Conservation (phyloP, 768 basidiomycete species). For the Macrolepiota albuminosa region DNA sequence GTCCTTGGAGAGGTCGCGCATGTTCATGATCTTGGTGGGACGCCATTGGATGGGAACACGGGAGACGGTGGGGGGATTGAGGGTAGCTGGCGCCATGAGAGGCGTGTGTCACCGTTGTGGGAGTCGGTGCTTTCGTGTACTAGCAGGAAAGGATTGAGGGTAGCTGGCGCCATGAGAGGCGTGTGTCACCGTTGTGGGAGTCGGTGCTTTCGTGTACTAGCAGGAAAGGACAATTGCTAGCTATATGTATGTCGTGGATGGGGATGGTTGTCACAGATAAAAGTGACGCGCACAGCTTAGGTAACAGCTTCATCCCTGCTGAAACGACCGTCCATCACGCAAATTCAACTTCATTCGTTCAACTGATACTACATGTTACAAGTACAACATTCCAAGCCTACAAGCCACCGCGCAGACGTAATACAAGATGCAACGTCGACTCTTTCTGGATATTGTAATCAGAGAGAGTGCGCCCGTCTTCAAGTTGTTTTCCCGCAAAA, state of each 20-base stretch:
- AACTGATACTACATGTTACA: slow-evolving; percentile 4
- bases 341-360: not conserved
- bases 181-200: slow-evolving; percentile 17
- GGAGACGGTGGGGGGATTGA: slow-evolving; percentile 22
- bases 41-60: slow-evolving; percentile 53
- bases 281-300: slow-evolving; percentile 21
- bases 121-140: slow-evolving; percentile 11
- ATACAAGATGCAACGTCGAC: slow-evolving; percentile 21
- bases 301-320: slow-evolving; percentile 12
- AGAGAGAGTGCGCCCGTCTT: slow-evolving; percentile 19
- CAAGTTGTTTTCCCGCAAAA: slow-evolving; percentile 19
- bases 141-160: slow-evolving; percentile 21
- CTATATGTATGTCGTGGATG: slow-evolving; percentile 7
- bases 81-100: slow-evolving; percentile 26
- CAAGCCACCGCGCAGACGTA: slow-evolving; percentile 35
- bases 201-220: slow-evolving; percentile 13
- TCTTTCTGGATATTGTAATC: slow-evolving; percentile 21
- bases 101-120: slow-evolving; percentile 17
- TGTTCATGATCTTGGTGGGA: slow-evolving; percentile 86
- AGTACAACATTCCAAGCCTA: slow-evolving; percentile 9
- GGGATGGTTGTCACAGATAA: slow-evolving; percentile 14
- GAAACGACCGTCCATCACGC: slow-evolving; percentile 13
- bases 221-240: slow-evolving; percentile 12
- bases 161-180: slow-evolving; percentile 25
- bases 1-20: slow-evolving; percentile 84